Conservation (phyloP, 2,329 filamentous ascomycete species). For the Phyllosticta citrichinensis region DNA sequence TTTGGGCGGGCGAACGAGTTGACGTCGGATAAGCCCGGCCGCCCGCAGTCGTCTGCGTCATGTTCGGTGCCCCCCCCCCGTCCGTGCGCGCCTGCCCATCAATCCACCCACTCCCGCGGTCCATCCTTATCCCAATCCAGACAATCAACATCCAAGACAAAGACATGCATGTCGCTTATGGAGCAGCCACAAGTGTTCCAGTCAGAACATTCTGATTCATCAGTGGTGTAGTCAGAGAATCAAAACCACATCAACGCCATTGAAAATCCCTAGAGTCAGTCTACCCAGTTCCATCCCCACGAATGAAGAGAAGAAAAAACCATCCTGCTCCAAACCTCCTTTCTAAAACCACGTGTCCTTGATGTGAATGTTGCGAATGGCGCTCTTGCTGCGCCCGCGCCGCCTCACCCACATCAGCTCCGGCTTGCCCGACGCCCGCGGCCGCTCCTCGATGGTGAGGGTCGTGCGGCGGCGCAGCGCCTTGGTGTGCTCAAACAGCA, state of each 20-base stretch:
- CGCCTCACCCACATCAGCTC: conserved; percentile 37
- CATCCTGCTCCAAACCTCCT: background rate
- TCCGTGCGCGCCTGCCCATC: background rate
- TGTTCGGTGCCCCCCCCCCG: background rate
- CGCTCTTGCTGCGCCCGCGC: conserved; percentile 6
- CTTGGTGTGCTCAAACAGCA: conserved; percentile 41
- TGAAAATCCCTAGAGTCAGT: background rate
- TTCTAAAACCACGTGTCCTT: background rate
- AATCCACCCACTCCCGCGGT: too few relatives aligned
- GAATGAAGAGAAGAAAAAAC: background rate
- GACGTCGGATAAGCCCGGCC: background rate
- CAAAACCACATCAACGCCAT: background rate
- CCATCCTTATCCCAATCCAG: too few relatives aligned
- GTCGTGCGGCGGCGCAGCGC: conserved; percentile 29
- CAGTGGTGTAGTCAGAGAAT: background rate
- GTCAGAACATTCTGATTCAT: background rate
- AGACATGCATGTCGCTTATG: background rate
- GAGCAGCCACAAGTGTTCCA: background rate
- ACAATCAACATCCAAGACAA: background rate
- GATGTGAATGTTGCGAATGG: background rate
- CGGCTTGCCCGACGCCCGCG: conserved; percentile 25
- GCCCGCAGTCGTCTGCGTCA: conserved; percentile 8
- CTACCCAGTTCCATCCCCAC: background rate
- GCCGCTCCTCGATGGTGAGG: conserved; percentile 34
- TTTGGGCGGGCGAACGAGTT: background rate